Percentiles rank a stretch among this genome's conserved stretches.
phyloP scores from a whole-genome alignment of 2,329 filamentous ascomycete species.

The Trichoderma simmonsii region DNA sequence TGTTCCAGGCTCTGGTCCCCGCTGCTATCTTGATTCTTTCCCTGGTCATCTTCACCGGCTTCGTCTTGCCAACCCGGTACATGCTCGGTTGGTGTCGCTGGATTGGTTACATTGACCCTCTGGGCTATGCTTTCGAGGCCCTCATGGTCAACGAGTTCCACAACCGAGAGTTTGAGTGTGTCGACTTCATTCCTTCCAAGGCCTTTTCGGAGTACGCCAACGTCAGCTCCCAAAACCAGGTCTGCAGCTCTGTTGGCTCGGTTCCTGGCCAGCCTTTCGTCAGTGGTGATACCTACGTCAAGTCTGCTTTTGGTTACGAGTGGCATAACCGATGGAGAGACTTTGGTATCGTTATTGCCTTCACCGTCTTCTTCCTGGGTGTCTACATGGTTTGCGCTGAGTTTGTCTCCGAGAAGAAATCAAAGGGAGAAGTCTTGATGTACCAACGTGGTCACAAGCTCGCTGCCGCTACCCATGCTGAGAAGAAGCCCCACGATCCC shows the following conservation, averaged over 20 bases:
- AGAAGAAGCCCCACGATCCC: constrained; percentile 61
- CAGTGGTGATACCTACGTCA: constrained; percentile 56
- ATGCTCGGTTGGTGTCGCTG: constrained; percentile 80
- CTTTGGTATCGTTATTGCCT: constrained; percentile 65
- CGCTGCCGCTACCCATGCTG: constrained; percentile 53
- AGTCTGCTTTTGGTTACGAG: constrained; percentile 54
- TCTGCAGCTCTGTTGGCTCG: constrained; percentile 61
- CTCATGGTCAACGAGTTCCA: constrained; percentile 83
- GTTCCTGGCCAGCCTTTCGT: constrained; percentile 50
- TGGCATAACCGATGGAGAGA: constrained; percentile 65
- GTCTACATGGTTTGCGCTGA: constrained; percentile 65
- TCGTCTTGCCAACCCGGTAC: constrained; percentile 62
- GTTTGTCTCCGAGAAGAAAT: constrained; percentile 63
- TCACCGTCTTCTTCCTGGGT: constrained; percentile 59
- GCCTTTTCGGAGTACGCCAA: constrained; percentile 22
- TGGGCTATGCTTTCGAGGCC: constrained; percentile 76
- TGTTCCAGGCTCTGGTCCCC: constrained; percentile 62
- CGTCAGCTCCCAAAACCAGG: constrained; percentile 40
- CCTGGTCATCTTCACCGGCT: constrained; percentile 69
- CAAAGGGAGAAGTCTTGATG: constrained; percentile 72
- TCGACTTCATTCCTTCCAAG: constrained; percentile 42
- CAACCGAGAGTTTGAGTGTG: constrained; percentile 56
- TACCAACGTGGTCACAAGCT: constrained; percentile 69
- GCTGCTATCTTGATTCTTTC: constrained; percentile 60
- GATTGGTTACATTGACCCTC: constrained; percentile 78